Evolutionary conservation across 192 early-diverging fungal species (phyloP), one percentile per base, ranked within the genome.

Genomic region (Coemansia guatemalensis): DNA sequence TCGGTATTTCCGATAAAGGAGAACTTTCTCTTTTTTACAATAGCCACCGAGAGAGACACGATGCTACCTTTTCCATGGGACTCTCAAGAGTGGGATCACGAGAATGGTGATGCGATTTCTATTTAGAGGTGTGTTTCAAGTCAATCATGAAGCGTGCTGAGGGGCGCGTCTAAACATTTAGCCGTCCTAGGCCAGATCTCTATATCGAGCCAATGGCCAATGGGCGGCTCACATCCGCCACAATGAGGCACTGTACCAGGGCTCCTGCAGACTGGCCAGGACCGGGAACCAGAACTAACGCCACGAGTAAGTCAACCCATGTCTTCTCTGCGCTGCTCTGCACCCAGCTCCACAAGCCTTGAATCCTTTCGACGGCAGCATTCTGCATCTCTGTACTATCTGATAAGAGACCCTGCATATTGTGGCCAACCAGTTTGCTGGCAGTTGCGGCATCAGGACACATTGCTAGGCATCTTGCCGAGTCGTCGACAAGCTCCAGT

Each of bases 381-480:
- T 22, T 9, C 21, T 30, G 52, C 51, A 33, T 26, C 4, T 33
- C 30, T 18, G 57, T 48, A 17, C 29, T 47, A 11, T 27, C 48
- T 0, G 17, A 11, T n/a, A 5, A 9, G 5, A 27, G 3, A 18
- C 23, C 51, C 20, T 44, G 50, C 5, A 48, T 53, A 33, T 47
- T 48, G 29, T 35, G 58, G 25, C 65, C 65, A 3, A 56, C 52
- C 22, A 59, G 47, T 22, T 61, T 44, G 27, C 49, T 2, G 5
- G 27, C 53, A 17, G 41, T 53, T 5, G 44, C 33, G 17, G 44
- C 17, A 23, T 62, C 33, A 5, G 54, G 51, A 33, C 65, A 60
- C 58, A 68, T 55, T 14, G 53, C 58, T 30, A 68, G 39, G 18
- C 65, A 68, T 6, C 32, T 60, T n/a, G 58, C 52, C 14, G 65